phyloP scores from a whole-genome alignment of 805 yeast species.

The Candida coquimbonensis region DNA sequence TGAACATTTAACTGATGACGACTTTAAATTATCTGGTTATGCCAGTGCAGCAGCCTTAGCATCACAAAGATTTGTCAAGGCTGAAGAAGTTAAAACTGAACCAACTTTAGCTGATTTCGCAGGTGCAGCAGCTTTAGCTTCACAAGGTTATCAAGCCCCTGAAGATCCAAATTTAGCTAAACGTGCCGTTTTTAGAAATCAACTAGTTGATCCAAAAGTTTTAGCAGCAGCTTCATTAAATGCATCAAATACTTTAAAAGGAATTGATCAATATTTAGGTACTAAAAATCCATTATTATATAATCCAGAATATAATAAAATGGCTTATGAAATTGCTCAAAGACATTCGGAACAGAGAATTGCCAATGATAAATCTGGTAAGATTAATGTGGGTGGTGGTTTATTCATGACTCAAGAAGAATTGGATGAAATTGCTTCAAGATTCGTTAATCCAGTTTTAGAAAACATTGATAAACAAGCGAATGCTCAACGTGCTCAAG shows the following conservation, averaged over 20 bases:
- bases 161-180: conserved; percentile 40
- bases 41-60: conserved; percentile 41
- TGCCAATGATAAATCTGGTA: conserved; percentile 31
- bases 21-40: neutral
- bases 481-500: conserved; percentile 53
- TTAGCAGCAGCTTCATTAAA: conserved; percentile 45
- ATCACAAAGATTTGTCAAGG: conserved; percentile 34
- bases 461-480: conserved; percentile 68
- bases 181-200: conserved; percentile 25
- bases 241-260: conserved; percentile 34
- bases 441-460: conserved; percentile 77
- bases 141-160: conserved; percentile 33
- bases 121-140: conserved; percentile 42
- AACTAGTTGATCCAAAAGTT: conserved; percentile 36
- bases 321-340: conserved; percentile 75
- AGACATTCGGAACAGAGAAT: conserved; percentile 52
- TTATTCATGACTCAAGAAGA: conserved; percentile 67
- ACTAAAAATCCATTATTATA: conserved; percentile 29
- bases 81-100: conserved; percentile 23
- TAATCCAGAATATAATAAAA: conserved; percentile 55
- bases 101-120: conserved; percentile 40
- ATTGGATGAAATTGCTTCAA: conserved; percentile 70
- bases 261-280: conserved; percentile 35
- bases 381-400: conserved; percentile 84
- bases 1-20: neutral